Conservation (phyloP, 1,139 yeast species). For the Debaryomyces nepalensis region DNA sequence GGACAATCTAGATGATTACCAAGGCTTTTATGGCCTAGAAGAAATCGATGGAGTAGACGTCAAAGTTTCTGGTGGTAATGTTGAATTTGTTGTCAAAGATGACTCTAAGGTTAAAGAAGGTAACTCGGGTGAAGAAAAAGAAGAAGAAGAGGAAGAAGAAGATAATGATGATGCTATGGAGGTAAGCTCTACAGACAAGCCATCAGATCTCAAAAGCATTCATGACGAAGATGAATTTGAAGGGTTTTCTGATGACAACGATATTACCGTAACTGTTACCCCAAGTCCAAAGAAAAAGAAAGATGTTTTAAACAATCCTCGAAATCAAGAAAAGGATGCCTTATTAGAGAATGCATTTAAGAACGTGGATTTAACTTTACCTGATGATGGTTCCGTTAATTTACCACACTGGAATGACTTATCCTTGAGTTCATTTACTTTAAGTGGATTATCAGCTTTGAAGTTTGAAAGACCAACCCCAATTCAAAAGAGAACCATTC, state of each 20-base stretch:
- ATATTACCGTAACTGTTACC: slow-evolving; percentile 5
- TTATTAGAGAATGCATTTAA: slow-evolving; percentile 32
- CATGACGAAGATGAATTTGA: slow-evolving; percentile 17
- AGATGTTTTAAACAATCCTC: slow-evolving; percentile 14
- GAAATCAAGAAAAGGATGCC: slow-evolving; percentile 19
- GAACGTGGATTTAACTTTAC: slow-evolving; percentile 32
- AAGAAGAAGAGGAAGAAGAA: slow-evolving; percentile 16
- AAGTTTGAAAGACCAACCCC: slow-evolving; percentile 77
- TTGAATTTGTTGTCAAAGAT: slow-evolving; percentile 62
- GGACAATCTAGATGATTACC: slow-evolving; percentile 82
- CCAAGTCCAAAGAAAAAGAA: slow-evolving; percentile 5
- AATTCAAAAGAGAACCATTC: slow-evolving; percentile 80
- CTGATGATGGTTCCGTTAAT: slow-evolving; percentile 44
- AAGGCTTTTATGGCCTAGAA: slow-evolving; percentile 90
- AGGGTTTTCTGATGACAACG: slow-evolving; percentile 4
- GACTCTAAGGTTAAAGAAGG: slow-evolving; percentile 25
- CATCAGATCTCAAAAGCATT: too few species aligned
- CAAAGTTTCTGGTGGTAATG: slow-evolving; percentile 64
- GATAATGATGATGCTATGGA: slow-evolving; percentile 16
- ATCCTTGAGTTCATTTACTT: slow-evolving; percentile 54
- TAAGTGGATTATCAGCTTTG: slow-evolving; percentile 62
- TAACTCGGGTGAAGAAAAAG: slow-evolving; percentile 19
- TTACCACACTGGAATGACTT: slow-evolving; percentile 63
- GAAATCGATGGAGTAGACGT: slow-evolving; percentile 94
- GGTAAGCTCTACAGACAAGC: too few species aligned